phyloP scores from a whole-genome alignment of 75 land plant genomes.

The Gnetum montanum region DNA sequence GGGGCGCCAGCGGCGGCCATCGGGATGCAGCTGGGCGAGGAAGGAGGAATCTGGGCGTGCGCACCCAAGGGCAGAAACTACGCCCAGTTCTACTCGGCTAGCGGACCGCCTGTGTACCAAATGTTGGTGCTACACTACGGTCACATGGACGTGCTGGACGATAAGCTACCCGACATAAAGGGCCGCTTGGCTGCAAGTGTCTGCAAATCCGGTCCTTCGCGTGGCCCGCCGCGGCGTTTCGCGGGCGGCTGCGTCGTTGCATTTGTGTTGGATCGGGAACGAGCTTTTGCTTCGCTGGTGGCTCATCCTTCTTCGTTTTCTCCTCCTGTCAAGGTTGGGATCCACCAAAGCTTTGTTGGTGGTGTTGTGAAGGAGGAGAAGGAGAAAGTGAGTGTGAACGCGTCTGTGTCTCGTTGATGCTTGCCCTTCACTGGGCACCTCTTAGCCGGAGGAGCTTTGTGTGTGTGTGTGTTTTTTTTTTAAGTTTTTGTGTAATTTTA shows the following conservation, averaged over 20 bases:
- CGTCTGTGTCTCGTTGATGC: too few species aligned
- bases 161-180: neutral
- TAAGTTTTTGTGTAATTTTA: too few species aligned
- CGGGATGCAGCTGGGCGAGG: too few species aligned
- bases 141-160: conserved; percentile 71
- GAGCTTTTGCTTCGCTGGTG: conserved; percentile 17
- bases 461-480: too few species aligned
- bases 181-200: conserved; percentile 1
- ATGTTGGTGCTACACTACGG: conserved; percentile 75
- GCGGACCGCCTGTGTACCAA: conserved; percentile 45
- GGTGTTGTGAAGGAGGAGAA: too few species aligned
- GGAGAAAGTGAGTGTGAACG: too few species aligned
- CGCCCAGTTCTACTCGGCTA: neutral
- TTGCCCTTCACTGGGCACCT: too few species aligned
- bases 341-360: neutral
- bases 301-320: conserved; percentile 8
- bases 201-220: conserved; percentile 59
- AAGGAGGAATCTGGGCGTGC: too few species aligned
- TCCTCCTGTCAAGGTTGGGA: conserved; percentile 42
- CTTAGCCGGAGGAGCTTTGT: too few species aligned
- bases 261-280: conserved; percentile 47
- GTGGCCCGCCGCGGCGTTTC: conserved; percentile 72
- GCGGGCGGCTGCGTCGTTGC: conserved; percentile 70
- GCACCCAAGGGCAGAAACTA: neutral
- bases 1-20: too few species aligned